Evolutionary conservation across 1,284 basidiomycete species (phyloP).

Genomic region (Mixia osmundae): DNA sequence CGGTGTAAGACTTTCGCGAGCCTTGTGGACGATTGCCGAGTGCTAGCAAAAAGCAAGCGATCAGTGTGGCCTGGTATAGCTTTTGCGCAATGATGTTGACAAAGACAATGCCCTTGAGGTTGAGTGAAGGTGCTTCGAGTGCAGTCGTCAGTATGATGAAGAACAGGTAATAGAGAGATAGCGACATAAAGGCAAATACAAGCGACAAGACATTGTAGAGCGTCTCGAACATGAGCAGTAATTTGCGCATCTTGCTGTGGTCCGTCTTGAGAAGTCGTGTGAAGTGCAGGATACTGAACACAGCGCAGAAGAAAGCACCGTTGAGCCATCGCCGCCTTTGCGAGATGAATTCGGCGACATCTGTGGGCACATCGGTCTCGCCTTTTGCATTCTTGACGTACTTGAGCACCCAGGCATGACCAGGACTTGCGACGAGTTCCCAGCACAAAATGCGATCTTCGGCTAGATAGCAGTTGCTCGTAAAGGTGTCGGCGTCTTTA

Average conservation of each 20-base stretch:
- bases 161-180: conserved; percentile 88
- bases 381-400: conserved; percentile 76
- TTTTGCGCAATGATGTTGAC: conserved; percentile 53
- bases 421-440: conserved; percentile 78
- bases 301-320: conserved; percentile 82
- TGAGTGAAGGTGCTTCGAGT: conserved; percentile 50
- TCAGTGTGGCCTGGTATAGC: conserved; percentile 54
- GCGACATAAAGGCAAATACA: conserved; percentile 75
- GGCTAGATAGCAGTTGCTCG: conserved; percentile 29
- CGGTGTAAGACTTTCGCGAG: conserved; percentile 26
- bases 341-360: conserved; percentile 78
- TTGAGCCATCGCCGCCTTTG: conserved; percentile 37
- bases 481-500: conserved; percentile 38
- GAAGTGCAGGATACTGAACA: conserved; percentile 36
- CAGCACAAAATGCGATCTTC: conserved; percentile 81
- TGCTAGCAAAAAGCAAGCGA: conserved; percentile 76
- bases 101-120: conserved; percentile 40
- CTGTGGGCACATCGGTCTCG: conserved; percentile 75
- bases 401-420: conserved; percentile 75
- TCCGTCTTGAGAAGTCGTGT: conserved; percentile 64
- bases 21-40: conserved; percentile 91
- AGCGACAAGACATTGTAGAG: conserved; percentile 73
- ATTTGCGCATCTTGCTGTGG: conserved; percentile 55
- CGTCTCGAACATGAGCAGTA: conserved; percentile 49
- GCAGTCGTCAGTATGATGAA: conserved; percentile 82